These are phyloP conservation scores for Elasticomyces elasticus DNA, from an alignment of 495 filamentous ascomycete species.

Conservation along the genomic window DNA sequence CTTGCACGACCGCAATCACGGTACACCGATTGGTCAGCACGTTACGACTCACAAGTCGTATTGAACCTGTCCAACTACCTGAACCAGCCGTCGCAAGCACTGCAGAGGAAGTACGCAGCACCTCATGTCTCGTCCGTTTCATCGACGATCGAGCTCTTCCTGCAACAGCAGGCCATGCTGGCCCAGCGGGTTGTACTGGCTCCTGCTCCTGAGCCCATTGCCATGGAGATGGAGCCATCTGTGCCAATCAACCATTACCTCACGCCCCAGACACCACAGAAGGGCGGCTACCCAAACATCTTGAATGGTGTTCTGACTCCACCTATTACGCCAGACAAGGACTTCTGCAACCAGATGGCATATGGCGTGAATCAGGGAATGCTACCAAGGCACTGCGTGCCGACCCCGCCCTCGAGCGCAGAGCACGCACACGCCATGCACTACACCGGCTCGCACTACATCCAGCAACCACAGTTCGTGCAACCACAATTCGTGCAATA, in stretches of 20 bases:
- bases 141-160: conserved; percentile 71
- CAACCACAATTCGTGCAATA: conserved; percentile 5
- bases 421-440: conserved; percentile 17
- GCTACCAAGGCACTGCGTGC: conserved; percentile 19
- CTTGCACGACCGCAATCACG: conserved; percentile 66
- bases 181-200: conserved; percentile 54
- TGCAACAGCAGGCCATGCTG: conserved; percentile 70
- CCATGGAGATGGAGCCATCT: conserved; percentile 33
- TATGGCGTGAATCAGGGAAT: conserved; percentile 22
- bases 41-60: conserved; percentile 71
- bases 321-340: conserved; percentile 80
- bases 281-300: conserved; percentile 55
- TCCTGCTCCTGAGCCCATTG: conserved; percentile 32
- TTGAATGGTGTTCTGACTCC: conserved; percentile 84
- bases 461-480: conserved; percentile 24
- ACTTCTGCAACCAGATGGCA: conserved; percentile 20
- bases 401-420: conserved; percentile 30
- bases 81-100: conserved; percentile 73
- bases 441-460: conserved; percentile 13
- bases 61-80: conserved; percentile 75
- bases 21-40: conserved; percentile 66
- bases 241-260: conserved; percentile 41
- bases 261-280: conserved; percentile 74
- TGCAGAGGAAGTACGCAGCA: conserved; percentile 80
- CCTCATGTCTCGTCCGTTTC: conserved; percentile 74